A percentile compares a stretch with the other conserved stretches of the same genome.
Evolutionary conservation across 345 rosid species (phyloP).

Genomic region (Lumnitzera racemosa): DNA sequence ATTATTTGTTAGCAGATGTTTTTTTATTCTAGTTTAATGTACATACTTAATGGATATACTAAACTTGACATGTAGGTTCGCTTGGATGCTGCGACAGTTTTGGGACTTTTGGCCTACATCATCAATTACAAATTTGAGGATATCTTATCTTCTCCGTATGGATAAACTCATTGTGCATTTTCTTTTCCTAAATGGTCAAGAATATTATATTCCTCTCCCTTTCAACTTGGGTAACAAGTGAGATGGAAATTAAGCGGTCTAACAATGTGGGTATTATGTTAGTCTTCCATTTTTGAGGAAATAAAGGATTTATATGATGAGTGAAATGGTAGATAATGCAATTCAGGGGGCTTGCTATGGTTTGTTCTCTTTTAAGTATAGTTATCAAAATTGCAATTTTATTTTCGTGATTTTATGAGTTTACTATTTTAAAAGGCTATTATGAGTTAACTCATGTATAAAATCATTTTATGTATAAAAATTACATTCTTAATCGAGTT

Average conservation of each 20-base stretch:
- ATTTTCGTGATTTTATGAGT: too few relatives aligned
- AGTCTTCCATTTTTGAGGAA: too few relatives aligned
- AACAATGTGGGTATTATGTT: too few relatives aligned
- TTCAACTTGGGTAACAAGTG: not conserved
- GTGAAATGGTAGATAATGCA: too few relatives aligned
- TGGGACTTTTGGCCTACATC: slow-evolving; percentile 87
- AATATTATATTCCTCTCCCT: not conserved
- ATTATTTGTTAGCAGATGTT: not conserved
- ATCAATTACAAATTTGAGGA: slow-evolving; percentile 93
- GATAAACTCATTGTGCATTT: slow-evolving; percentile 7
- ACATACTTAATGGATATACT: slow-evolving; percentile 8
- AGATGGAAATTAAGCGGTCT: not conserved
- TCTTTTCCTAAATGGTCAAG: not conserved
- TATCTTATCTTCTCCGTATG: slow-evolving; percentile 80
- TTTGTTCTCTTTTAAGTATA: too few relatives aligned
- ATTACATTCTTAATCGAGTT: too few relatives aligned
- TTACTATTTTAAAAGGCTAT: too few relatives aligned
- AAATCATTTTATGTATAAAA: too few relatives aligned
- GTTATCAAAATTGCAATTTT: too few relatives aligned
- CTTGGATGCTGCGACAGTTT: slow-evolving; percentile 65
- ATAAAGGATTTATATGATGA: too few relatives aligned
- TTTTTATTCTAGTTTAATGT: not conserved
- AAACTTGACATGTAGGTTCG: slow-evolving; percentile 59
- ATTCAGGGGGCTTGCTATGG: too few relatives aligned
- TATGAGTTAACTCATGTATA: too few relatives aligned